Base-by-base conservation (phyloP, 192 early-diverging fungal genomes). In the Coemansia sp. region DNA sequence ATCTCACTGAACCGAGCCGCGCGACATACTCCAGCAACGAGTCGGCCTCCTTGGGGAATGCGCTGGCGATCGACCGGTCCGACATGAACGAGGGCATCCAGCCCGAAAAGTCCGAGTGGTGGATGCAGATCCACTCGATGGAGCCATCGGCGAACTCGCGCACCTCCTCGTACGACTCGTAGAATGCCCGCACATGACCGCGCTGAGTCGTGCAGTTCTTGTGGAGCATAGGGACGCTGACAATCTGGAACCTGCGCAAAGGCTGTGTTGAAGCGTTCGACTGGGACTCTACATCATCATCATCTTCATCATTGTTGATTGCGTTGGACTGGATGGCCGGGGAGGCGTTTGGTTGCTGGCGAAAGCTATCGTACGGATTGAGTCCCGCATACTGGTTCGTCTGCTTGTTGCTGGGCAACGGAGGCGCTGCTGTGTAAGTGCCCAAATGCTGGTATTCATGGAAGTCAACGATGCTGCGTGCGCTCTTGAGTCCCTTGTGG, bases 21-120 rank as follows among this genome's bases (percentile, higher is more conserved):
- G 29, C 29, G 29, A 79, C 42, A 15, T 79, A 79, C 0, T 67
- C 65, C 6, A 79, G 56, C 59, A 79, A 34, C 0, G 71, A 36
- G 1, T 79, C 65, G 11, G 68, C 76, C 29, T 79, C 76, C 19
- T 58, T 74, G 20, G 76, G 76, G 40, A 79, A 74, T 23, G 71
- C 63, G 7, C 10, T 43, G 20, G 76, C 76, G 48, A 79, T 71
- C 2, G 71, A 74, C 9, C 70, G 58, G 35, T 79, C 76, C 0
- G 76, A 71, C 57, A 79, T 33, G 40, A 79, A 70, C 29, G 68
- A 49, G 3, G 76, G 76, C 33, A 79, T 53, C 76, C 76, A 79
- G 13, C 76, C 76, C 1, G 71, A 66, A 46, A 71, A 74, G 57
- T 79, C 76, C 54, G 76, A 74, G 33, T 79, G 76, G 19, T 79